Conservation (phyloP, 495 filamentous ascomycete species). For the Extremus antarcticus region DNA sequence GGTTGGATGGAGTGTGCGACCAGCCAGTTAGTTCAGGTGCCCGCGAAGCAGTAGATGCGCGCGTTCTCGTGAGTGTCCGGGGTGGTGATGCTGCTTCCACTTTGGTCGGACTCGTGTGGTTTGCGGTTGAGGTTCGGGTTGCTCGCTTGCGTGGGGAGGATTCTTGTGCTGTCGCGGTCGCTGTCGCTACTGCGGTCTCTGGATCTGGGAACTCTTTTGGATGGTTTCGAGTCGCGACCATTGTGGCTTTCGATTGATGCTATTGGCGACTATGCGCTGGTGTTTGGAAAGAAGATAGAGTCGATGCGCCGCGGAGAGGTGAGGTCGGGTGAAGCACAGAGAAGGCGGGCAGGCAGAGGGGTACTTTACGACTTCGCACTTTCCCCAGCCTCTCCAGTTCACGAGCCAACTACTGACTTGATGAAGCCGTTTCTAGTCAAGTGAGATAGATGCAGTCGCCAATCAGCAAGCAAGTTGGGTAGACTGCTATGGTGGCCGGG, state of each 20-base stretch:
- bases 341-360: not conserved
- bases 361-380: not conserved
- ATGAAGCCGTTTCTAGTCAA: not conserved
- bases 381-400: not conserved
- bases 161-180: constrained; percentile 13
- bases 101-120: not conserved
- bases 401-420: not conserved
- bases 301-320: not conserved
- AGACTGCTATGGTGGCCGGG: no score
- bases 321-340: not conserved
- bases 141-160: constrained; percentile 5
- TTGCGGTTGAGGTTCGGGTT: constrained; percentile 2
- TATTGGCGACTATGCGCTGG: not conserved
- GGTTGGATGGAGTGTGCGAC: constrained; percentile 56
- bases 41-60: constrained; percentile 17
- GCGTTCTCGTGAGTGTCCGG: constrained; percentile 1
- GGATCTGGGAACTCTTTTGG: constrained; percentile 26
- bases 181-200: constrained; percentile 11
- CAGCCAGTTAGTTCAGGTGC: constrained; percentile 27
- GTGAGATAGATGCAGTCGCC: no score
- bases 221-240: constrained; percentile 25
- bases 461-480: no score
- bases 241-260: not conserved
- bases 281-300: not conserved
- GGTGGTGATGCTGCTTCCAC: not conserved